Evolutionary conservation across 495 filamentous ascomycete genomes (phyloP).

Genomic region (Annulohypoxylon maeteangense): DNA sequence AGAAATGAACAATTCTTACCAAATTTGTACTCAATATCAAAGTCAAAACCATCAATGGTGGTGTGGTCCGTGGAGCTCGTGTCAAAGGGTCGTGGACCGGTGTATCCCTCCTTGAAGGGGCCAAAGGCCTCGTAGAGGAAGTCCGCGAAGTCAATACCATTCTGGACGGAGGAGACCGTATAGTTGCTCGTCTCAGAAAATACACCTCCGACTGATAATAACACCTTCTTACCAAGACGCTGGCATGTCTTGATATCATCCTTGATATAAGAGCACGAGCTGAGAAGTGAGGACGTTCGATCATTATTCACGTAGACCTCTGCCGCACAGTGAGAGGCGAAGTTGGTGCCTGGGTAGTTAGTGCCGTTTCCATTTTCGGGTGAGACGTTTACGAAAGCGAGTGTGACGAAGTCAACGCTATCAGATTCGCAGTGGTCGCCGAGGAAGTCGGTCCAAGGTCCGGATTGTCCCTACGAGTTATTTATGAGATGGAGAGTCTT

Average conservation of each 20-base stretch:
- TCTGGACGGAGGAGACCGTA: slow-evolving; percentile 59
- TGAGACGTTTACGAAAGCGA: slow-evolving; percentile 56
- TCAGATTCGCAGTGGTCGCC: slow-evolving; percentile 46
- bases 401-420: slow-evolving; percentile 55
- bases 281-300: slow-evolving; percentile 51
- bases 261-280: slow-evolving; percentile 53
- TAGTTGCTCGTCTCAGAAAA: slow-evolving; percentile 45
- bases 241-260: slow-evolving; percentile 72
- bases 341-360: slow-evolving; percentile 56
- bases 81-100: slow-evolving; percentile 71
- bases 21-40: slow-evolving; percentile 67
- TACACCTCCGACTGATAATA: slow-evolving; percentile 71
- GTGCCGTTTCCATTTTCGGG: slow-evolving; percentile 50
- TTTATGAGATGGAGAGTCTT: slow-evolving; percentile 10
- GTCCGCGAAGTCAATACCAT: slow-evolving; percentile 67
- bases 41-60: slow-evolving; percentile 74
- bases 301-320: slow-evolving; percentile 48
- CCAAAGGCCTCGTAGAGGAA: slow-evolving; percentile 75
- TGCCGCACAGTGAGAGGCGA: slow-evolving; percentile 51
- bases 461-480: slow-evolving; percentile 48
- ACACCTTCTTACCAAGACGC: slow-evolving; percentile 68
- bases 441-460: slow-evolving; percentile 43
- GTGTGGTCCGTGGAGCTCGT: slow-evolving; percentile 51
- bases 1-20: slow-evolving; percentile 47
- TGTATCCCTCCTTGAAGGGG: slow-evolving; percentile 52